A percentile compares a stretch with the other conserved stretches of the same genome.
Conservation (phyloP, 2,329 filamentous ascomycete species). For the Thelonectria blattea region DNA sequence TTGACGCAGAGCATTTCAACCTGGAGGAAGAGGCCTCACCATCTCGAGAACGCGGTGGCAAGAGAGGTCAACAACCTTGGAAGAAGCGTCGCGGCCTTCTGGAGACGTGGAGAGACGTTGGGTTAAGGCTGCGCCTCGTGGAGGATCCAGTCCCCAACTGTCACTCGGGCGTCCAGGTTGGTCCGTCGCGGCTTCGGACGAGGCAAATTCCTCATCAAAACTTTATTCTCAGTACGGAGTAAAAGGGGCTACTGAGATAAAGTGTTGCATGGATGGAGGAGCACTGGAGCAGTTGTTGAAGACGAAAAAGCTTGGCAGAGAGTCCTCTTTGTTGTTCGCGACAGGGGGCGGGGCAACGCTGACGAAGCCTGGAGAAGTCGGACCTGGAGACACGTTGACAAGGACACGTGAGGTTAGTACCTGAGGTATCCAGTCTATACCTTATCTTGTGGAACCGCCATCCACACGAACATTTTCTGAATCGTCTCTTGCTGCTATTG, state of each 20-base stretch:
- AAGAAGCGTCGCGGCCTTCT: background rate
- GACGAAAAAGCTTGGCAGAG: conserved; percentile 18
- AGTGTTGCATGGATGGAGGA: conserved; percentile 13
- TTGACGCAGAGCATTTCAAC: too few relatives aligned
- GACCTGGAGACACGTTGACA: background rate
- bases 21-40: conserved; percentile 10
- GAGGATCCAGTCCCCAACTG: conserved; percentile 10
- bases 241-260: conserved; percentile 15
- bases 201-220: conserved; percentile 9
- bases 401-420: background rate
- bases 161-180: conserved; percentile 30
- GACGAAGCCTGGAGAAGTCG: background rate
- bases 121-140: conserved; percentile 7
- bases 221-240: background rate
- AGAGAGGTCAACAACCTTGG: background rate
- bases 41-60: background rate
- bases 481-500: background rate
- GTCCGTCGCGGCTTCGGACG: conserved; percentile 5
- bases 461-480: background rate
- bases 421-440: background rate
- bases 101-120: background rate
- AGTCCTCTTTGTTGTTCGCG: background rate
- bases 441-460: background rate
- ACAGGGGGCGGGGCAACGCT: conserved; percentile 12
- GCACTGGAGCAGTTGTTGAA: background rate